Evolutionary conservation across 805 yeast genomes (phyloP), one percentile per base, ranked within the genome.

Genomic region (Monosporozyma aerobia): DNA sequence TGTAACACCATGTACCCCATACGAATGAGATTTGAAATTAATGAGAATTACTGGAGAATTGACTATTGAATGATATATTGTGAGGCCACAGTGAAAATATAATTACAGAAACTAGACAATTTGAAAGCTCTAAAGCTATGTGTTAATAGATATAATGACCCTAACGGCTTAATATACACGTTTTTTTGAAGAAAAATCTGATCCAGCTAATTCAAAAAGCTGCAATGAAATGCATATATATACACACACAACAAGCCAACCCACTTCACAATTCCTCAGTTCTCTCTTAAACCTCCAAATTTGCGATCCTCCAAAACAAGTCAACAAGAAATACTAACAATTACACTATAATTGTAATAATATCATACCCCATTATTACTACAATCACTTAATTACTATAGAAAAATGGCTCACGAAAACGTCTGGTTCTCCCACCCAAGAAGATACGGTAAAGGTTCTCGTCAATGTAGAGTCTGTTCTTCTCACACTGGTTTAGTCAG

Each of bases 351-450:
- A 44, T 44, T 44, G 35, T 27, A 37, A 22, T 30, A 32, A 6
- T 37, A 37, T 60, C 19, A 19, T 19, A 19, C 19, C 19, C 19
- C 19, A 19, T 19, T 19, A 19, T 19, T 19, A 19, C 2, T 19
- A 19, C 19, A 19, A 19, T 19, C 19, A 19, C 19, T 35, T n/a
- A 13, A 16, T 39, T 19, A 39, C 19, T 39, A 39, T 78, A 49
- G 32, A 82, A 87, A 79, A 59, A 90, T 90, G 98, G 97, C 97
- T 86, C 98, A 90, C 97, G 97, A 89, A 85, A 85, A 89, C 90
- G 96, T 92, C 85, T 94, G 99, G 99, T 94, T 79, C 85, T 90
- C 98, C 77, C 99, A 94, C 96, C 99, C 99, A 85, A 89, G 98
- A 88, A 90, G 87, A 80, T 92, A 82, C 90, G 99, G 99, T 80